Evolutionary conservation across 2,329 filamentous ascomycete species (phyloP).

Genomic region (Penicillium sp.): DNA sequence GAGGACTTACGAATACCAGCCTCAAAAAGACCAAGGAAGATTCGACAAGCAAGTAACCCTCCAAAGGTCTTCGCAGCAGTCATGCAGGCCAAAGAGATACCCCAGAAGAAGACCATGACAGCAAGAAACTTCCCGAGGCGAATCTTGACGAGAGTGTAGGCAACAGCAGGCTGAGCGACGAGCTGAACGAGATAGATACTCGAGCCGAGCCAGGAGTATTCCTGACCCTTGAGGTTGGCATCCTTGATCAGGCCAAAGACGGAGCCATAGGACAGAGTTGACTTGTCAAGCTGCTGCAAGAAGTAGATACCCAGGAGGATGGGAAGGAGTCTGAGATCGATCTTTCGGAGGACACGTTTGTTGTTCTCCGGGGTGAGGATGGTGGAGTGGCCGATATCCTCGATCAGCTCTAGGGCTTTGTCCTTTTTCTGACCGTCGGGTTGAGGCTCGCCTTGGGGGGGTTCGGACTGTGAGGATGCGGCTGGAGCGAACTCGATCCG

Average conservation of each 20-base stretch:
- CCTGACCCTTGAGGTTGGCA: constrained; percentile 59
- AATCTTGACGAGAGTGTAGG: constrained; percentile 63
- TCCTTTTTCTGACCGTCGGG: constrained; percentile 37
- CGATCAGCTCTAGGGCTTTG: constrained; percentile 57
- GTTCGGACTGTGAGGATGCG: constrained; percentile 1
- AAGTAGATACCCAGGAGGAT: constrained; percentile 67
- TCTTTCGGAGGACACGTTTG: constrained; percentile 55
- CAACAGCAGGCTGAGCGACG: constrained; percentile 57
- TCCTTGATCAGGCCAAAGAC: constrained; percentile 67
- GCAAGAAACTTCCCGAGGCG: constrained; percentile 66
- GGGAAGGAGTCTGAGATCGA: constrained; percentile 58
- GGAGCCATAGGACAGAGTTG: constrained; percentile 64
- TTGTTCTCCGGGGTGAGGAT: constrained; percentile 60
- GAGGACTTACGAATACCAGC: constrained; percentile 41
- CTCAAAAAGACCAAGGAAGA: constrained; percentile 65
- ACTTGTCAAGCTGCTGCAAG: constrained; percentile 67
- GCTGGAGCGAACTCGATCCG: constrained; percentile 32
- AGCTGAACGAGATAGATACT: constrained; percentile 62
- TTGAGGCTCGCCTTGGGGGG: neutral
- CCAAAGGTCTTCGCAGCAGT: constrained; percentile 57
- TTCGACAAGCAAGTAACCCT: constrained; percentile 56
- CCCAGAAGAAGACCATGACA: constrained; percentile 57
- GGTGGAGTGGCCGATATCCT: constrained; percentile 51
- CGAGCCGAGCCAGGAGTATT: constrained; percentile 59
- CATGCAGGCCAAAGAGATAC: constrained; percentile 57